Conservation (phyloP, 495 filamentous ascomycete species). For the Aspergillus incahuasiensis region DNA sequence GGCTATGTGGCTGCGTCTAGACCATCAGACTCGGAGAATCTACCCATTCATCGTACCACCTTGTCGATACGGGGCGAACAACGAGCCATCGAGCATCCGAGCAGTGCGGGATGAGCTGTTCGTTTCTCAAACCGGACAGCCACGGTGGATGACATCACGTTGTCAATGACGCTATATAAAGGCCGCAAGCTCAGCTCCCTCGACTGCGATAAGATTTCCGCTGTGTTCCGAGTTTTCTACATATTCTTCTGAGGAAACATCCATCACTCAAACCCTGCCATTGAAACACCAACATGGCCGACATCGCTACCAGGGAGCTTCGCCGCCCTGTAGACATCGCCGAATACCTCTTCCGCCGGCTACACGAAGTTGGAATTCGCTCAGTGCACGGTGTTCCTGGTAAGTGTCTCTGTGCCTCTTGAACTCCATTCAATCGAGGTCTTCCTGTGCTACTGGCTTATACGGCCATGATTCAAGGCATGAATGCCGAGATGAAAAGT, state of each 20-base stretch:
- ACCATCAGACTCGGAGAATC: neutral
- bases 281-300: slow-evolving; percentile 37
- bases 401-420: slow-evolving; percentile 14
- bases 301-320: slow-evolving; percentile 52
- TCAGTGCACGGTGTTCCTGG: slow-evolving; percentile 65
- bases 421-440: too few species aligned
- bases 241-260: neutral
- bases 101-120: too few species aligned
- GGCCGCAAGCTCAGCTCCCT: neutral
- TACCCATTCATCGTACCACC: neutral
- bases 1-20: neutral
- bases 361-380: slow-evolving; percentile 57
- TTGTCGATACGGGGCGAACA: neutral
- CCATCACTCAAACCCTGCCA: neutral
- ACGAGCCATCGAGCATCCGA: neutral
- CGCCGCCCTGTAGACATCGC: slow-evolving; percentile 52
- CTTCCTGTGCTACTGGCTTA: too few species aligned
- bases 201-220: neutral
- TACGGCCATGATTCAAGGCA: too few species aligned
- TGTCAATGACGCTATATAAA: slow-evolving; percentile 23
- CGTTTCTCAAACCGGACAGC: neutral
- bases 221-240: too few species aligned
- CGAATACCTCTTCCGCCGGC: slow-evolving; percentile 60
- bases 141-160: slow-evolving; percentile 36
- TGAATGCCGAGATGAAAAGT: too few species aligned